Evolutionary conservation across 2,329 filamentous ascomycete species (phyloP), one percentile per base, ranked within the genome.

Genomic region (Monilinia fructigena): DNA sequence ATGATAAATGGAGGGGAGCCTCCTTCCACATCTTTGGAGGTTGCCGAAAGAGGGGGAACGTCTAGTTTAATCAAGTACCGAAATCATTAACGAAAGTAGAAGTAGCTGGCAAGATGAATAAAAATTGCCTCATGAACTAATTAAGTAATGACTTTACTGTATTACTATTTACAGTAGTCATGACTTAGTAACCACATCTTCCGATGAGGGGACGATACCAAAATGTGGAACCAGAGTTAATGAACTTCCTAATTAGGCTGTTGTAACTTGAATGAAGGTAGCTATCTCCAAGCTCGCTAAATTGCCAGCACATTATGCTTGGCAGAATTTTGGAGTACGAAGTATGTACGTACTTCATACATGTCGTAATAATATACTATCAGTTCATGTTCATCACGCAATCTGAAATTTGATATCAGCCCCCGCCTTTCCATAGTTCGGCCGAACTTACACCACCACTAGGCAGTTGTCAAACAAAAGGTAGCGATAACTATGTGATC

Each of bases 161-260:
- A 35, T 35, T 35, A 7, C 31, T 35, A 35, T 35, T 5, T 35
- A 35, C 31, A 35, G 31, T 35, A 35, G 18, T 8, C 11, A 35
- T 10, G 35, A 47, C 45, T 8, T 28, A 28, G 28, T 28, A 28
- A 28, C 28, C 28, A 28, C 31, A 35, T 35, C 31, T 35, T 35
- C 31, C 31, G 31, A 35, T 35, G 31, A 23, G 47, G 12, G 20
- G 23, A 5, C 20, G 8, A 50, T 23, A 50, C n/a, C 5, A n/a
- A n/a, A n/a, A 23, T 23, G 20, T 59, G 56, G 42, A 47, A 48
- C 42, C 20, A 35, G 20, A 23, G 12, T 20, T n/a, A 48, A 60
- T n/a, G 26, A 60, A 60, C 56, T 60, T 60, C 56, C 56, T 60
- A 48, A 48, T 48, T 60, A 18, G 56, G 56, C 23, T 31, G 12